Base-by-base conservation (phyloP, 1,139 yeast genomes). In the Sugiyamaella grinbergsii region DNA sequence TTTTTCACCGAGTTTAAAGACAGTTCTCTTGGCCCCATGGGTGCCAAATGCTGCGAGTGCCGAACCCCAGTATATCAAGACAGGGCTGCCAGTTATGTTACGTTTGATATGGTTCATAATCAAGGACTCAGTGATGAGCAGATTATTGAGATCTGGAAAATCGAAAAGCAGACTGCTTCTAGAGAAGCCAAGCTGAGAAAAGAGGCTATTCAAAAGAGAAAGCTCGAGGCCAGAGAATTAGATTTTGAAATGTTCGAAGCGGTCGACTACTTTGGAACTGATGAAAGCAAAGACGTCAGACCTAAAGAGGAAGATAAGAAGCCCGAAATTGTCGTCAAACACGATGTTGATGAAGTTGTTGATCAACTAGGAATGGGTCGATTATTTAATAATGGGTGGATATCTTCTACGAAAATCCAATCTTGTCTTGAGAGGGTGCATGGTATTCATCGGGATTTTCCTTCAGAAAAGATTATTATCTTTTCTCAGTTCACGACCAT, bases 401-500 rank as follows among this genome's bases (percentile, higher is more conserved):
- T 59, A 5, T 48, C 62, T 2, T 67, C 72, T 1, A 59, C 70
- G 11, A 84, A 84, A 59, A 74, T 83, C 56, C 72, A 71, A 7
- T 74, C 75, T 54, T 73, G 82, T 40, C 54, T 83, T 42, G 72
- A 74, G 44, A 53, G 80, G 19, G 66, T 84, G 15, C 57, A 71
- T 22, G 66, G 72, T 5, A 75, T 83, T 10, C 66, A 71, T 47
- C 47, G 50, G 1, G 67, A 71, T 5, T 64, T 64, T 43, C 80
- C 84, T 0, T 78, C 71, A 31, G 89, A 84, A 54, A 85, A 85
- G 66, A 71, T 84, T 3, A 82, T 93, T 52, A 74, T 93, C 1
- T 93, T 93, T 62, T 85, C 96, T 0, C 96, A 89, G 59, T 93
- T 93, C 68, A 85, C 94, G 1, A 72, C 83, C 1, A 77, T 87